Percentiles rank a stretch among this genome's conserved stretches.
These are phyloP conservation scores for Solanum okadae DNA, from an alignment of 257 asterid genomes.

Conservation along the genomic window DNA sequence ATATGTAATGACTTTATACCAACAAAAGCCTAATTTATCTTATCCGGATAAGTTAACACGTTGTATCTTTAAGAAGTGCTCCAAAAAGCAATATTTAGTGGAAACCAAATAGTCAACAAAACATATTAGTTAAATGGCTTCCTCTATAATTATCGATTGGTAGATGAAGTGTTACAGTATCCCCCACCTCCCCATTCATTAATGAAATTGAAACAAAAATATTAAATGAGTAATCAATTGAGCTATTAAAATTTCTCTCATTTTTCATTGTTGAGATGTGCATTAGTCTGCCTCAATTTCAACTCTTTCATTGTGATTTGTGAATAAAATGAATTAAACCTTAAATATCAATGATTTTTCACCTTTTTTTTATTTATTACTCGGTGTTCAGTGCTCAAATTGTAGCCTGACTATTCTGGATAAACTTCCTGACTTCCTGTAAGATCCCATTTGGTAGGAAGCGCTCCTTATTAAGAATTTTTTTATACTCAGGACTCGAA, in stretches of 20 bases:
- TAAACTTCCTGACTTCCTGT: too few relatives aligned
- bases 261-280: neutral
- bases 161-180: neutral
- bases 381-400: too few relatives aligned
- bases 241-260: neutral
- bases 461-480: too few relatives aligned
- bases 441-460: neutral
- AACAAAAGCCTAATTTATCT: neutral
- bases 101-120: neutral
- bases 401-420: neutral
- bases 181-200: neutral
- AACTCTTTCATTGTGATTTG: neutral
- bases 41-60: neutral
- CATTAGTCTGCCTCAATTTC: neutral
- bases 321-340: too few relatives aligned
- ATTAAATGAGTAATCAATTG: neutral
- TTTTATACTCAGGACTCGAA: too few relatives aligned
- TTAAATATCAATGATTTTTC: neutral
- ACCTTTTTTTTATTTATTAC: too few relatives aligned
- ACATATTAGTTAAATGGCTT: neutral
- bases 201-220: too few relatives aligned
- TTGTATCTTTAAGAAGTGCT: neutral
- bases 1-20: neutral
- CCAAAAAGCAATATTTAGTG: neutral
- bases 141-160: neutral